Base-by-base conservation (phyloP, 73 alveolate genomes). In the Halteria grandinella region DNA sequence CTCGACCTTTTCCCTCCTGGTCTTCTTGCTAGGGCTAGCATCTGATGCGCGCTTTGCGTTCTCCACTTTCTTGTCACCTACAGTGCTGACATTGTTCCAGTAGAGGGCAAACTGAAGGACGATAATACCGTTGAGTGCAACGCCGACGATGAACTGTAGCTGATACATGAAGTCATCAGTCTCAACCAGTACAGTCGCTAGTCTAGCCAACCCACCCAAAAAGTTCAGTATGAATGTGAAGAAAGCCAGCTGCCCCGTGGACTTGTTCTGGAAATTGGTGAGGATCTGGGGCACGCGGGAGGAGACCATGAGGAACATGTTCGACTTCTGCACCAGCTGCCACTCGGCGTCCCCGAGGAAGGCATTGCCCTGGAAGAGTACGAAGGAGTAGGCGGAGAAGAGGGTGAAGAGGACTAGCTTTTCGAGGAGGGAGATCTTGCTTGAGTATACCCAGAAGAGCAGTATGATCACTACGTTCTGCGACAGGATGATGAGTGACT, bases 231-330 rank as follows among this genome's bases (percentile, higher is more conserved):
- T 69, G 88, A 71, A 88, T 24, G 97, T 94, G 27, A 94, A 31
- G 60, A 91, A 79, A 40, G 96, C 79, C 11, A 94, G 76, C 40
- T 94, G 82, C 6, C 98, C 98, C 64, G 98, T 94, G 29, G 95
- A 88, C 70, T 83, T 90, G 24, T 63, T 85, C 71, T 72, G 58
- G 80, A 48, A 94, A 69, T 92, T 90, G 32, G 86, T 39, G 24
- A 47, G 34, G 23, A 94, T 88, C 72, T 94, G 95, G 1, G 97
- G 90, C 25, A 80, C 40, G 72, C 97, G 88, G 44, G 94, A 60
- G 18, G 41, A 25, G 47, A 39, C 20, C 71, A 60, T 63, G 54
- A 89, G 43, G 20, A 77, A 32, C 3, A 88, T 75, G 52, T 86
- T 84, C 14, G 89, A 73, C 48, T 79, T 40, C 0, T 81, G 89